Evolutionary conservation across 2,329 filamentous ascomycete species (phyloP).

Genomic region (Spiromastix sp.): DNA sequence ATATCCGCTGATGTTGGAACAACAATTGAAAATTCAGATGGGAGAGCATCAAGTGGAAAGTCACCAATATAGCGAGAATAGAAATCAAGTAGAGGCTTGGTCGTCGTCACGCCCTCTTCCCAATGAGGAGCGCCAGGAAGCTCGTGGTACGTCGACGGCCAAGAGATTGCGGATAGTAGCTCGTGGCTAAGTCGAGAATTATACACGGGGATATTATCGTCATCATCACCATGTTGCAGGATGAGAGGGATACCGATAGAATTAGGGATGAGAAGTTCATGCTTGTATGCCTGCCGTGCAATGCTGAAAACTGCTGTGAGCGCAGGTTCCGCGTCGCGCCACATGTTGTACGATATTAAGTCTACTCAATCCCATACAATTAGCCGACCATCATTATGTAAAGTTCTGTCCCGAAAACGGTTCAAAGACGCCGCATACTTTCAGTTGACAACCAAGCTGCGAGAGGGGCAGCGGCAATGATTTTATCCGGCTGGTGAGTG

Average conservation of each 20-base stretch:
- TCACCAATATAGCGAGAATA: conserved; percentile 25
- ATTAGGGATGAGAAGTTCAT: conserved; percentile 46
- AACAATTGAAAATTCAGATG: conserved; percentile 36
- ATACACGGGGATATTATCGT: conserved; percentile 50
- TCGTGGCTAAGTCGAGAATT: conserved; percentile 46
- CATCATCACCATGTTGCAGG: conserved; percentile 46
- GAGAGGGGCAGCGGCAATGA: conserved; percentile 46
- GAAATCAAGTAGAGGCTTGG: conserved; percentile 37
- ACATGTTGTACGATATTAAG: conserved; percentile 49
- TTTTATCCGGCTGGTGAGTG: conserved; percentile 46
- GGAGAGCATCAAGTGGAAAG: conserved; percentile 9
- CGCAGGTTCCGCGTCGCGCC: conserved; percentile 44
- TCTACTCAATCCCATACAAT: conserved; percentile 21
- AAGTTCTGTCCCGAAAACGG: too few relatives aligned
- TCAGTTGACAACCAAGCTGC: conserved; percentile 51
- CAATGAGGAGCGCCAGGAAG: conserved; percentile 41
- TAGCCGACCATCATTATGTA: not conserved
- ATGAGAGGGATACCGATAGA: conserved; percentile 42
- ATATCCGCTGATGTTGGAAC: conserved; percentile 44
- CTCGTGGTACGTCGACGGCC: conserved; percentile 39
- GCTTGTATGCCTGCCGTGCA: conserved; percentile 42
- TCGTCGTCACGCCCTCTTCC: conserved; percentile 48
- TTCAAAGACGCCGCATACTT: conserved; percentile 17
- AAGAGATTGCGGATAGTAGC: conserved; percentile 34
- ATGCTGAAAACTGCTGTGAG: conserved; percentile 38